Evolutionary conservation across 495 filamentous ascomycete species (phyloP), one percentile per base, ranked within the genome.

Genomic region (Elasticomyces elasticus): DNA sequence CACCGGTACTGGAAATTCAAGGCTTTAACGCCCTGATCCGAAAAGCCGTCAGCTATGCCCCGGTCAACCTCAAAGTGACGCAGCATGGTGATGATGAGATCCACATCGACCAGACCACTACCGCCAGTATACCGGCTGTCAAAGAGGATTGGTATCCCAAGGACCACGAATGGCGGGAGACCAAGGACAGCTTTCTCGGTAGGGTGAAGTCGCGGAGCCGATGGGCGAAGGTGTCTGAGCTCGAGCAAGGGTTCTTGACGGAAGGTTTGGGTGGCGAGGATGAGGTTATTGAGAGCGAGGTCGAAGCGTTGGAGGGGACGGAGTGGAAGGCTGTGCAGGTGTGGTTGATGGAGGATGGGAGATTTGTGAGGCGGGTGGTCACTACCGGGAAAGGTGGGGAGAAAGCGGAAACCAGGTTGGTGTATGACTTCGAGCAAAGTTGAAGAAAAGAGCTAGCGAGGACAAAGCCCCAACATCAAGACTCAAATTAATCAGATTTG

Each of bases 111-210:
- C 47, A 49, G 28, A 31, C 24, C 9, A 49, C 47, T 23, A 49
- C 47, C 24, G 47, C 47, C 6, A 49, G 20, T 20, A 30, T 49
- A 6, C 27, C 47, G 19, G 47, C 47, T 23, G 27, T 49, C 5
- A 49, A 49, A 11, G 47, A 49, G 27, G 47, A 49, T 12, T 49
- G 47, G 47, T 42, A 42, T 17, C 38, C 19, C 13, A 42, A 42
- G 19, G 19, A 42, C 38, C 38, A 42, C 6, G 38, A 42, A 17
- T 42, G 38, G 11, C 38, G 38, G 11, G 38, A 42, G 30, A 42
- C 38, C 6, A 42, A 42, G 38, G 38, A 42, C n/a, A n/a, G 13
- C 13, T 42, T 42, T 22, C 38, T 22, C 10, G 38, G 19, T 9
- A 22, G 6, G 20, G 13, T 42, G 11, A 9, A 6, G 38, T 42